Base-by-base conservation (phyloP, 2,329 filamentous ascomycete genomes). In the Mariannaea elegans region DNA sequence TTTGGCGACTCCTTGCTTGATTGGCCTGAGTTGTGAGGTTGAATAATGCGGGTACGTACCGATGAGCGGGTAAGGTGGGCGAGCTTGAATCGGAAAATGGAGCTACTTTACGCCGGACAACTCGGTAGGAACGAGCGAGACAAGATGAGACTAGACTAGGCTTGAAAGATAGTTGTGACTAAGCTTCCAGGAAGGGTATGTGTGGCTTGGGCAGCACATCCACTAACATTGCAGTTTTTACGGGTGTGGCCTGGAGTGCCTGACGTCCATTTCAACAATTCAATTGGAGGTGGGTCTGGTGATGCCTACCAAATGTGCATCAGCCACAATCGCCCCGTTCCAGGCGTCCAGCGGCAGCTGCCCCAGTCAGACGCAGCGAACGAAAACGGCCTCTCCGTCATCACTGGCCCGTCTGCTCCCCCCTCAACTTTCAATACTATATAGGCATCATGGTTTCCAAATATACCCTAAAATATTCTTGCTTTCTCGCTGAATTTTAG, bases 21-120 rank as follows among this genome's bases (percentile, higher is more conserved):
- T 54, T 54, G 34, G 50, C 58, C 58, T 61, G 38, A 38, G 48
- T 61, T 53, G 53, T 52, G 53, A 61, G 53, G 58, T 53, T 42
- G 21, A 36, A 24, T 8, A 7, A 27, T 27, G 9, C 5, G 27
- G 55, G 55, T 59, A 59, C 56, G 55, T 51, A 46, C 48, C 44
- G 16, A 3, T 3, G 32, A 12, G 9, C 24, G 16, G 27, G 29
- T n/a, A 10, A 31, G 12, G 23, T 21, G 24, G 42, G 4, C 21
- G n/a, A 8, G 3, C 29, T 19, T 29, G 7, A 46, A 10, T 50
- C 56, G 50, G 56, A 45, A 18, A 21, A 29, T 36, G 61, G 61
- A 58, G 53, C n/a, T 57, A 63, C 51, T 29, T 61, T 63, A 24
- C 4, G 38, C 57, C 56, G 57, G 13, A 41, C 39, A n/a, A n/a